These are phyloP conservation scores for Picea glauca DNA, from an alignment of 75 land plant species.

Conservation along the genomic window DNA sequence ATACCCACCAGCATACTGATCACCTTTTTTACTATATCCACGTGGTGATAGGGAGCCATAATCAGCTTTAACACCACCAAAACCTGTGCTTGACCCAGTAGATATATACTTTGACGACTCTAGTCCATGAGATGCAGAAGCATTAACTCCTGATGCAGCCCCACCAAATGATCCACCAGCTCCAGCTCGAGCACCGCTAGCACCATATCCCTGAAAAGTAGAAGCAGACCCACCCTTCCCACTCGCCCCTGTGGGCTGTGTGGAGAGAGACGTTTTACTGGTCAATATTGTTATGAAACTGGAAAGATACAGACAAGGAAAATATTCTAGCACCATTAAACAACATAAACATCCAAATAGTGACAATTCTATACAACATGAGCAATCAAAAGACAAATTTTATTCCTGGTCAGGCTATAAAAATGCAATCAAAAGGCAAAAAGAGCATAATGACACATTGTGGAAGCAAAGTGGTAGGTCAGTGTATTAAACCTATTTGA, in stretches of 20 bases:
- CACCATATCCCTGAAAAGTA: conserved; percentile 40
- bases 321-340: too few species aligned
- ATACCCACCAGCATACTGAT: conserved; percentile 36
- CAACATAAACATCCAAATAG: too few species aligned
- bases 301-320: not conserved
- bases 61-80: conserved; percentile 36
- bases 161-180: conserved; percentile 9
- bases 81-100: conserved; percentile 32
- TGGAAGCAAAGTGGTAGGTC: too few species aligned
- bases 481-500: too few species aligned
- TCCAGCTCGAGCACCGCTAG: conserved; percentile 30
- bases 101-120: conserved; percentile 61
- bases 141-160: conserved; percentile 13
- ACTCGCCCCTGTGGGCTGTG: conserved; percentile 40
- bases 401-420: too few species aligned
- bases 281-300: not conserved
- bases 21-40: conserved; percentile 60
- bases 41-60: conserved; percentile 50
- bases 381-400: too few species aligned
- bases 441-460: too few species aligned
- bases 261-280: not conserved
- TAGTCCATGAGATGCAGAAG: conserved; percentile 34
- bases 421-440: too few species aligned
- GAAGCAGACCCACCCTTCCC: conserved; percentile 38
- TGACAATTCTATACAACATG: too few species aligned